Base-by-base conservation (phyloP, 805 yeast species). In the Maudiozyma turicensis region DNA sequence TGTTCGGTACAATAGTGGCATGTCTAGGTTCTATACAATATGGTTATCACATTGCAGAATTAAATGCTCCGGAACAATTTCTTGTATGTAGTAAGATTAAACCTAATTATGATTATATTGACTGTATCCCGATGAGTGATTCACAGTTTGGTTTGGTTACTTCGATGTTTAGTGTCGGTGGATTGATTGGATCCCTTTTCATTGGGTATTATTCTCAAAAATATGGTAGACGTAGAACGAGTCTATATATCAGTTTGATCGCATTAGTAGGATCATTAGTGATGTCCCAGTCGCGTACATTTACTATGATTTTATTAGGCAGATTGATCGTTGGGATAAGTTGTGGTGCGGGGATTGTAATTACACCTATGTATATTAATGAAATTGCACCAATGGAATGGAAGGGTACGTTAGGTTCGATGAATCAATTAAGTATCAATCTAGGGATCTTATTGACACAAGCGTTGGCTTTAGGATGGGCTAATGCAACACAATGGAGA, bases 1-100 rank as follows among this genome's bases (percentile, higher is more conserved):
- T 49, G 5, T 15, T 51, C 1, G 47, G 49, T 7, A 50, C 51
- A 1, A 15, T 45, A 8, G 78, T 85, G 10, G 80, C 82, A 6
- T 85, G 95, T 55, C 60, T 88, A 28, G 89, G 90, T 2, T 79
- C 95, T 2, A 71, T 90, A 10, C 97, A 89, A 65, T 93, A 84
- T 65, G 99, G 99, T 1, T 88, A 86, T 64, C 98, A 93, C 64
- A 82, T 91, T 84, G 84, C 96, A 1, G 97, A 90, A 64, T 73
- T 91, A 63, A 91, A 91, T 67, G 95, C 96, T 6, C 96, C 97
- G 0, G 85, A 84, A 50, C 74, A 76, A 11, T 76, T 78, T 33
- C 72, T 88, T 44, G 75, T 86, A 9, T 87, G 95, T 60, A 65
- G 64, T 26, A 59, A 57, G 26, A 46, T 58, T 41, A 6, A 6